Evolutionary conservation across 2,329 filamentous ascomycete species (phyloP), one percentile per base, ranked within the genome.

Genomic region (Colletotrichum eremochloae): DNA sequence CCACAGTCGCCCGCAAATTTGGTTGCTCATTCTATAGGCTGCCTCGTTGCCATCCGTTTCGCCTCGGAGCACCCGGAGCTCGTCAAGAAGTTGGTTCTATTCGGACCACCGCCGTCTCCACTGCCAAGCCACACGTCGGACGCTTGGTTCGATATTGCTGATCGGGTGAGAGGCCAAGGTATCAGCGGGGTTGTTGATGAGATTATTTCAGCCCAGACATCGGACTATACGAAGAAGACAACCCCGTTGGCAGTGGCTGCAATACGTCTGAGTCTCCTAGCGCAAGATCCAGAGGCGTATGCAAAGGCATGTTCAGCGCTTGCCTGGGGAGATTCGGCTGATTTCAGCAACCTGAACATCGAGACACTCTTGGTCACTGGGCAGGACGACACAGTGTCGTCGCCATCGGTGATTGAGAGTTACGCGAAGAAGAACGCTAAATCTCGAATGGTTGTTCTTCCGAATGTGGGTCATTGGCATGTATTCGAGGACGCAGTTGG

Each of bases 261-360:
- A 0, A 78, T 85, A 11, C 76, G 83, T 7, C 75, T 85, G 36
- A 85, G 82, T 6, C 77, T 90, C 2, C 77, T 88, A 0, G 77
- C 80, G 0, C 86, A 87, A 73, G 84, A 88, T 73, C 81, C 85
- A 0, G 87, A 90, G 73, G 85, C 85, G 1, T 90, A 89, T 76
- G 87, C 87, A 1, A 90, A 89, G 72, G 87, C 82, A 0, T 87
- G 85, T 53, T 79, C 80, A 38, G 87, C 87, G 3, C 79, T 89
- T 40, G 87, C 84, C 4, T 78, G 78, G 5, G 1, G 74, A 77
- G 29, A 67, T 75, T 20, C 61, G 86, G 31, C 76, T 81, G 42
- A 11, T 31, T 74, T 85, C 2, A 74, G 78, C 29, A 71, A 76
- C 8, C 63, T 86, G 5, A 74, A 79, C 11, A 75, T 77, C 6